phyloP scores from a whole-genome alignment of 2,329 filamentous ascomycete species.

The Exophiala viscosa region DNA sequence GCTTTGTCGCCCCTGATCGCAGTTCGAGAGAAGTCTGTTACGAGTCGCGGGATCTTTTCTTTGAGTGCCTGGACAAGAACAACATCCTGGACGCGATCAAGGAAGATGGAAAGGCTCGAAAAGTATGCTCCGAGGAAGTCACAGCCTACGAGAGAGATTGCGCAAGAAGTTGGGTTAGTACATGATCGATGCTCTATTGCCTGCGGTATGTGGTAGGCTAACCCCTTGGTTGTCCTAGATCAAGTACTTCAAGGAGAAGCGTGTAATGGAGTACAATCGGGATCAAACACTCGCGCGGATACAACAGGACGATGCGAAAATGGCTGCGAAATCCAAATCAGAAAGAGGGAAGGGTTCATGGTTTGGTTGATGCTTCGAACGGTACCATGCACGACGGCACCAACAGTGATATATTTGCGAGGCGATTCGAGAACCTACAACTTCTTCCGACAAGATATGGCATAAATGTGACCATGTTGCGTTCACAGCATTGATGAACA shows the following conservation, averaged over 20 bases:
- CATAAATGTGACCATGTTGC: too few species aligned
- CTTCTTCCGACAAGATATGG: too few species aligned
- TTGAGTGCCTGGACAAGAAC: slow-evolving; percentile 77
- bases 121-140: slow-evolving; percentile 59
- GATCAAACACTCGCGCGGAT: slow-evolving; percentile 73
- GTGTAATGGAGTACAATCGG: slow-evolving; percentile 88
- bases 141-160: slow-evolving; percentile 77
- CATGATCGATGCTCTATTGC: background rate
- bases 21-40: slow-evolving; percentile 80
- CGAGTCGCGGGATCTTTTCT: slow-evolving; percentile 84
- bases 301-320: slow-evolving; percentile 66
- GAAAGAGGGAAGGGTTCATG: slow-evolving; percentile 35
- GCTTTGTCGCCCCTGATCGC: slow-evolving; percentile 77
- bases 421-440: too few species aligned
- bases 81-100: slow-evolving; percentile 71
- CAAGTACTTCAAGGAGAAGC: slow-evolving; percentile 95
- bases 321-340: slow-evolving; percentile 47
- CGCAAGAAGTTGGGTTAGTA: slow-evolving; percentile 80
- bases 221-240: slow-evolving; percentile 54
- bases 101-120: slow-evolving; percentile 54
- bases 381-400: too few species aligned
- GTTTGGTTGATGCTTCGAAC: slow-evolving; percentile 24
- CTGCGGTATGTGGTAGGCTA: background rate
- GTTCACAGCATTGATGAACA: too few species aligned
- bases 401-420: too few species aligned